phyloP scores from a whole-genome alignment of 228 moss, liverwort and hornwort species.

The Sphagnum magellanicum region DNA sequence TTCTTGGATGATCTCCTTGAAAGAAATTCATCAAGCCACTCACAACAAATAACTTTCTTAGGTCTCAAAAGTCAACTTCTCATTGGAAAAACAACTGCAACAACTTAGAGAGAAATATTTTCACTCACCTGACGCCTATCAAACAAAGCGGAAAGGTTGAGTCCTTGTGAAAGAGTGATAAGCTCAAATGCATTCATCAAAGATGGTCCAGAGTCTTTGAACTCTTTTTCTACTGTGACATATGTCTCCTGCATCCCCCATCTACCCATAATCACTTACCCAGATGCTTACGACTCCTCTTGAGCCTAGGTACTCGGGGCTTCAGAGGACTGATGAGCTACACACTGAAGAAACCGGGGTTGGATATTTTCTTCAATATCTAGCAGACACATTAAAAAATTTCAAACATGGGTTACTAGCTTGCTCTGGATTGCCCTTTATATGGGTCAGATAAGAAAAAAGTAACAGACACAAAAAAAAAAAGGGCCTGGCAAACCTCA shows the following conservation, averaged over 20 bases:
- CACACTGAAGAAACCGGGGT: no score
- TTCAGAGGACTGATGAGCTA: no score
- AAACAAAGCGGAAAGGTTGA: constrained; percentile 93
- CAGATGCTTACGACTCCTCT: not conserved
- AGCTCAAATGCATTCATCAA: constrained; percentile 99
- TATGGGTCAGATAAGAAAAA: not conserved
- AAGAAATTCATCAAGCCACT: no score
- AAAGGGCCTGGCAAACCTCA: constrained; percentile 38
- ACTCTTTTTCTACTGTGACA: constrained; percentile 58
- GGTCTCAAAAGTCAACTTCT: no score
- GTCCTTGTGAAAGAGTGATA: constrained; percentile 89
- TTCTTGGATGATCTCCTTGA: no score
- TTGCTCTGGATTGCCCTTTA: not conserved
- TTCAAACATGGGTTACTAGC: not conserved
- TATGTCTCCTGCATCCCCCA: constrained; percentile 59
- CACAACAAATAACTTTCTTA: no score
- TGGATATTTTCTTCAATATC: not conserved
- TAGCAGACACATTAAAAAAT: not conserved
- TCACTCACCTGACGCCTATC: constrained; percentile 78
- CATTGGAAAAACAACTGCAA: no score
- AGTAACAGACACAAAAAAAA: not conserved
- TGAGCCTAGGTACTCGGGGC: no score
- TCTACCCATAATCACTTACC: constrained; percentile 1
- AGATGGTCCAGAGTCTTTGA: constrained; percentile 70
- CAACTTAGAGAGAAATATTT: no score